phyloP scores from a whole-genome alignment of 192 early-diverging fungal species.

The Coemansia aciculifera region DNA sequence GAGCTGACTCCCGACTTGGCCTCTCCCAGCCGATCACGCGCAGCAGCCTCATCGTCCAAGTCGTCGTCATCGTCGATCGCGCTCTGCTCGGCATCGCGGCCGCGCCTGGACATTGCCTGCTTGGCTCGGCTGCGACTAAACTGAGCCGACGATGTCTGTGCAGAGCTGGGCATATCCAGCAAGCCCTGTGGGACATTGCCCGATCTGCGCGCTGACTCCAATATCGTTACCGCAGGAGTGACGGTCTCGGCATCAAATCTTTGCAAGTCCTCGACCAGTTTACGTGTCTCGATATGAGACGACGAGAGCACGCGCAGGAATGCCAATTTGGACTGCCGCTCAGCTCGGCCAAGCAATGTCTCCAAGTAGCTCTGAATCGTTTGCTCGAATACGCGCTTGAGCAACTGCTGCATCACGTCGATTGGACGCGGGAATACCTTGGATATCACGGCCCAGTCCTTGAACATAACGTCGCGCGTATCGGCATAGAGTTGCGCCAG shows the following conservation, averaged over 20 bases:
- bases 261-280: conserved; percentile 76
- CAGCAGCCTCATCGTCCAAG: conserved; percentile 46
- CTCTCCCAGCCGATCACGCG: conserved; percentile 42
- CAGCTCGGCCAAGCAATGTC: conserved; percentile 68
- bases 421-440: conserved; percentile 91
- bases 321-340: conserved; percentile 69
- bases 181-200: conserved; percentile 42
- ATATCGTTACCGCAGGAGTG: conserved; percentile 48
- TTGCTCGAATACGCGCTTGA: conserved; percentile 95
- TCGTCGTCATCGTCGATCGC: conserved; percentile 48
- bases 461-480: conserved; percentile 74
- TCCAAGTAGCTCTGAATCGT: conserved; percentile 91
- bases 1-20: conserved; percentile 50
- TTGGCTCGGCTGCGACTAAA: conserved; percentile 55
- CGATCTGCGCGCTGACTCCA: conserved; percentile 49
- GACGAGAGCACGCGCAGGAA: conserved; percentile 78
- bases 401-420: conserved; percentile 88
- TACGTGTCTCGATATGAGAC: conserved; percentile 71
- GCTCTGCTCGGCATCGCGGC: conserved; percentile 12
- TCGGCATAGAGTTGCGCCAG: conserved; percentile 80
- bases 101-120: conserved; percentile 13
- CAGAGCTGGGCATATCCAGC: conserved; percentile 41
- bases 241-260: conserved; percentile 72
- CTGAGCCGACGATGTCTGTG: conserved; percentile 50
- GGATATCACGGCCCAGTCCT: conserved; percentile 91